phyloP scores from a whole-genome alignment of 768 basidiomycete species.

The Phlebiopsis flavidoalba region DNA sequence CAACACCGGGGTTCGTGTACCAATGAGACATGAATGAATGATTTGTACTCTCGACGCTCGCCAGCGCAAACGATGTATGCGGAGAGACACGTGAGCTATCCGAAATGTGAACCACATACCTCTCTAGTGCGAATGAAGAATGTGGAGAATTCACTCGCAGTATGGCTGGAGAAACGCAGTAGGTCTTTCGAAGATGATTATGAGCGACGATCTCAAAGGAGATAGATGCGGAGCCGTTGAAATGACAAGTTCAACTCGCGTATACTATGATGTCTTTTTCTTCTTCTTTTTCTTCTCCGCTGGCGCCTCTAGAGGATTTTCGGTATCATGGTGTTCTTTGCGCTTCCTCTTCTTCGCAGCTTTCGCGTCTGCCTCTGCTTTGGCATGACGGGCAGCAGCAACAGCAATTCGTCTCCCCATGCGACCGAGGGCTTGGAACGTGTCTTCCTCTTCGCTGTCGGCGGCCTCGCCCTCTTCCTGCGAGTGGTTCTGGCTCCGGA shows the following conservation, averaged over 20 bases:
- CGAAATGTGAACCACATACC: no score
- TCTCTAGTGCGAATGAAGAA: no score
- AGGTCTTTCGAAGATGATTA: not conserved
- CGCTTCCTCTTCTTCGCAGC: conserved; percentile 28
- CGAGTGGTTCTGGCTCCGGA: not conserved
- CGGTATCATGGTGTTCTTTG: conserved; percentile 17
- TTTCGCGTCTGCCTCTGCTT: conserved; percentile 20
- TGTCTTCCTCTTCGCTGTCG: conserved; percentile 28
- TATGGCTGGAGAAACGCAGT: no score
- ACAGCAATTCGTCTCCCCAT: conserved; percentile 21
- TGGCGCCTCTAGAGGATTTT: conserved; percentile 8
- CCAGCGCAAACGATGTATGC: no score
- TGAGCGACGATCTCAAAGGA: not conserved
- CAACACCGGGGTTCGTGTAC: no score
- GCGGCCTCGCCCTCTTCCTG: conserved; percentile 16
- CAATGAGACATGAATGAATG: no score
- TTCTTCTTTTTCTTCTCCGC: conserved; percentile 19
- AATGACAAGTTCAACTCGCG: not conserved
- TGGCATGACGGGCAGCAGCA: conserved; percentile 18
- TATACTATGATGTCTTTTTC: conserved; percentile 16
- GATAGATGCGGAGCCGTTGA: not conserved
- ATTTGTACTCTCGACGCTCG: no score
- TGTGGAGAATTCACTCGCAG: no score
- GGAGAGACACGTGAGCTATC: no score
- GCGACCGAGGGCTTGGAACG: conserved; percentile 27